Evolutionary conservation across 2,329 filamentous ascomycete genomes (phyloP).

Genomic region (Diaporthe vexans): DNA sequence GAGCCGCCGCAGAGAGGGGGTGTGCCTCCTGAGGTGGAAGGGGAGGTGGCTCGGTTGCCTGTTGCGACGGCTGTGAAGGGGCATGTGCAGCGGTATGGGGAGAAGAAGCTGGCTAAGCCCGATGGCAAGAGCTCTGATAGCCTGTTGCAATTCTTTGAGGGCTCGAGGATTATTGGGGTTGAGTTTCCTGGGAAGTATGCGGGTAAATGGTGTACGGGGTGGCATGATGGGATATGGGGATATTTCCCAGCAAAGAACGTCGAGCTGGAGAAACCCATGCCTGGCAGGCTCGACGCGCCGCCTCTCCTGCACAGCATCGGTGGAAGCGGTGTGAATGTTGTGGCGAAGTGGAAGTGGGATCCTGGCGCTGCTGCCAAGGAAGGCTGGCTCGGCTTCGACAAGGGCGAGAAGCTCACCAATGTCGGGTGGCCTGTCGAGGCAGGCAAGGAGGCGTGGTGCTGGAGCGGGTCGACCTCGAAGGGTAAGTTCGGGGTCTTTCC

Average conservation of each 20-base stretch:
- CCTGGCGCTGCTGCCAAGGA: conserved; percentile 56
- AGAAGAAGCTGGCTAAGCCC: conserved; percentile 51
- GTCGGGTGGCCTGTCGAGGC: conserved; percentile 59
- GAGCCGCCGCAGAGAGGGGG: conserved; percentile 49
- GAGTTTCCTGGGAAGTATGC: conserved; percentile 65
- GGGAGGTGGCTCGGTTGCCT: conserved; percentile 45
- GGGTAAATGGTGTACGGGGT: conserved; percentile 70
- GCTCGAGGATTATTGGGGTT: conserved; percentile 64
- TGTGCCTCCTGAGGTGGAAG: conserved; percentile 44
- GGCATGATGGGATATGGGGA: conserved; percentile 67
- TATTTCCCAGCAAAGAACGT: conserved; percentile 64
- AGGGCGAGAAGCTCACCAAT: conserved; percentile 76
- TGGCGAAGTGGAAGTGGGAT: conserved; percentile 67
- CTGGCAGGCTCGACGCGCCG: conserved; percentile 50
- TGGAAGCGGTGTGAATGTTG: conserved; percentile 62
- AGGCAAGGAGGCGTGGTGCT: conserved; percentile 52
- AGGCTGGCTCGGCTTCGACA: conserved; percentile 73
- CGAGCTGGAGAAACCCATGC: conserved; percentile 62
- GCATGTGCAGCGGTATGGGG: conserved; percentile 53
- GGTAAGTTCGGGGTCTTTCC: conserved; percentile 54
- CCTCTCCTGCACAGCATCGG: conserved; percentile 58
- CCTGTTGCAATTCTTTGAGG: conserved; percentile 59
- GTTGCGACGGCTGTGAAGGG: conserved; percentile 52
- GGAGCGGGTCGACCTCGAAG: conserved; percentile 53
- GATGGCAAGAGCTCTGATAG: conserved; percentile 49